These are phyloP conservation scores for Lasiosphaeria miniovina DNA, from an alignment of 495 filamentous ascomycete species.

Conservation along the genomic window DNA sequence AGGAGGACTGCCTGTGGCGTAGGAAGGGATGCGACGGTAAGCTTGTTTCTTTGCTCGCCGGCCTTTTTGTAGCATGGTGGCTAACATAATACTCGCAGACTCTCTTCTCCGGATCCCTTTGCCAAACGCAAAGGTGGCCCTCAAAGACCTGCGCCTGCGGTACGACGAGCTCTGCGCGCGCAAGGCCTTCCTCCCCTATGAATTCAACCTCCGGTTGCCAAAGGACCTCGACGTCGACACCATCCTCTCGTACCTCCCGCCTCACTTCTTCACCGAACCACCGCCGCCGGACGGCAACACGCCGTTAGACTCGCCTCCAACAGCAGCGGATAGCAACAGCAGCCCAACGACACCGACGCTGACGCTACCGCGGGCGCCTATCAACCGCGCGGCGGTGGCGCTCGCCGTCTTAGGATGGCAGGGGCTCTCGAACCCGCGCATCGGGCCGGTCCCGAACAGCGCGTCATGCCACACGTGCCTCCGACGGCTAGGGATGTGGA, in stretches of 20 bases:
- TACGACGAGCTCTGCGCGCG: slow-evolving; percentile 54
- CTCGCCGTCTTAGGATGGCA: slow-evolving; percentile 89
- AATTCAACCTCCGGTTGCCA: slow-evolving; percentile 50
- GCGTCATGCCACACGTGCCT: slow-evolving; percentile 81
- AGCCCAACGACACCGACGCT: not conserved
- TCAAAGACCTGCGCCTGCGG: slow-evolving; percentile 55
- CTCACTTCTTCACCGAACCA: slow-evolving; percentile 41
- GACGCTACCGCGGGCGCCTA: not conserved
- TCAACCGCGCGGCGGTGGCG: slow-evolving; percentile 63
- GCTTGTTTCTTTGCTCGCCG: slow-evolving; percentile 8
- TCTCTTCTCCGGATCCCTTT: slow-evolving; percentile 50
- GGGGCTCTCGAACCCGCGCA: slow-evolving; percentile 59
- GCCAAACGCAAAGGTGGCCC: slow-evolving; percentile 53
- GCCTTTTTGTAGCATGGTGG: not conserved
- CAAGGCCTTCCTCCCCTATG: slow-evolving; percentile 49
- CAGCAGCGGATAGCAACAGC: slow-evolving; percentile 7
- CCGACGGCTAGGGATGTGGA: slow-evolving; percentile 86
- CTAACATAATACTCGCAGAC: slow-evolving; percentile 35
- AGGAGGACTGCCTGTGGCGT: slow-evolving; percentile 83
- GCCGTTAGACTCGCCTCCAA: slow-evolving; percentile 2
- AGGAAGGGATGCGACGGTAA: slow-evolving; percentile 79
- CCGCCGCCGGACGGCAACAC: slow-evolving; percentile 30
- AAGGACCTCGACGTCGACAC: slow-evolving; percentile 46
- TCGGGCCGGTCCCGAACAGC: slow-evolving; percentile 57
- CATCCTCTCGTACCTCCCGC: slow-evolving; percentile 46